A percentile compares a stretch with the other conserved stretches of the same genome.
These are phyloP conservation scores for Raphanus raphanistrum DNA, from an alignment of 345 rosid genomes.

Conservation along the genomic window DNA sequence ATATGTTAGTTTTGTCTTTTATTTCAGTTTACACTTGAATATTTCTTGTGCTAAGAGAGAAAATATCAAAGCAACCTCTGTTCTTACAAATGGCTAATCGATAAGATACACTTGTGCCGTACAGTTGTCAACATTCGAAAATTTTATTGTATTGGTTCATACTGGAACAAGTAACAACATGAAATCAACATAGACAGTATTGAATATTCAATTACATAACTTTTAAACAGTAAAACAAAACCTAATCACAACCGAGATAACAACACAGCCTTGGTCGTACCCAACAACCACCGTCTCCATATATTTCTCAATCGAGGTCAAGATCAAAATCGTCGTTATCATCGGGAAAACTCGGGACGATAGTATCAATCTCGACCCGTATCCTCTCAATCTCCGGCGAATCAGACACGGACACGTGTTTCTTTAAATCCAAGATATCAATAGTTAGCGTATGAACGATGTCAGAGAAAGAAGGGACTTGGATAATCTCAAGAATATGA, in stretches of 20 bases:
- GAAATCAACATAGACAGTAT: background rate
- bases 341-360: background rate
- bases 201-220: no score
- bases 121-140: no score
- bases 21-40: no score
- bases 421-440: background rate
- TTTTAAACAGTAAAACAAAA: background rate
- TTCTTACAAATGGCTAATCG: no score
- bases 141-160: background rate
- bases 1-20: no score
- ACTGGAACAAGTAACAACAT: background rate
- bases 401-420: background rate
- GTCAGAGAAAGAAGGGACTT: background rate
- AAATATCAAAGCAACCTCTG: no score
- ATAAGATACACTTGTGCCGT: background rate
- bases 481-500: constrained; percentile 4
- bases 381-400: background rate
- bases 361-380: background rate
- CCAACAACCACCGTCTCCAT: no score
- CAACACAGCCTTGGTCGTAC: background rate
- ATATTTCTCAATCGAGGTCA: background rate
- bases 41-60: background rate
- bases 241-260: background rate
- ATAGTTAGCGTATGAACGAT: background rate
- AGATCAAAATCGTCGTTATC: background rate